Percentiles rank a stretch among this genome's conserved stretches.
Conservation (phyloP, 495 filamentous ascomycete genomes). For the Glonium stellatum region DNA sequence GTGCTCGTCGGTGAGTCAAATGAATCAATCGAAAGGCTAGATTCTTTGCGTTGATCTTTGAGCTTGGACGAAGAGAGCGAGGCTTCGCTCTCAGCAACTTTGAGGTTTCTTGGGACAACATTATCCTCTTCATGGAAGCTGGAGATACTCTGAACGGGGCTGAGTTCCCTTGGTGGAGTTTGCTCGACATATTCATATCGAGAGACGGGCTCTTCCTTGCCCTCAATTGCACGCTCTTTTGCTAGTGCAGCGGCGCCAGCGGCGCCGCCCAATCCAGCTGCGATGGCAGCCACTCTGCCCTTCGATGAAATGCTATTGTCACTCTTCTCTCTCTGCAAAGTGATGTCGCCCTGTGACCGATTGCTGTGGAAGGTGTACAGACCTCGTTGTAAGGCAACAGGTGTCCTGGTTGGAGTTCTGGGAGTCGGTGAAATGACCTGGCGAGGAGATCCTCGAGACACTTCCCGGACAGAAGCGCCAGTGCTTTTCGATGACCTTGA, state of each 20-base stretch:
- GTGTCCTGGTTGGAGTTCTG: conserved; percentile 48
- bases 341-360: conserved; percentile 50
- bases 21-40: conserved; percentile 27
- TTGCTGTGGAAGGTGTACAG: conserved; percentile 53
- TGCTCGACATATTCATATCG: conserved; percentile 38
- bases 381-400: conserved; percentile 44
- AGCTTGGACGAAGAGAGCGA: conserved; percentile 19
- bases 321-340: conserved; percentile 43
- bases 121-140: conserved; percentile 57
- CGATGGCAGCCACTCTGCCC: conserved; percentile 36
- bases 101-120: conserved; percentile 27
- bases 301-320: conserved; percentile 42
- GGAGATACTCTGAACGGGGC: conserved; percentile 83
- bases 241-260: conserved; percentile 34
- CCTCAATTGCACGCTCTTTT: conserved; percentile 27
- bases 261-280: conserved; percentile 25
- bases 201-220: conserved; percentile 26
- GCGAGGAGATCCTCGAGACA: conserved; percentile 47
- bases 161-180: conserved; percentile 51
- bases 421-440: conserved; percentile 48
- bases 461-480: conserved; percentile 49
- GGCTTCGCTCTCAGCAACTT: conserved; percentile 19
- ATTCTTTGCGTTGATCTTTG: conserved; percentile 8
- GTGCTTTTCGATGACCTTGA: conserved; percentile 44
- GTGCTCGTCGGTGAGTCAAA: conserved; percentile 31